These are phyloP conservation scores for Mycena maculata DNA, from an alignment of 768 basidiomycete genomes.

Conservation along the genomic window DNA sequence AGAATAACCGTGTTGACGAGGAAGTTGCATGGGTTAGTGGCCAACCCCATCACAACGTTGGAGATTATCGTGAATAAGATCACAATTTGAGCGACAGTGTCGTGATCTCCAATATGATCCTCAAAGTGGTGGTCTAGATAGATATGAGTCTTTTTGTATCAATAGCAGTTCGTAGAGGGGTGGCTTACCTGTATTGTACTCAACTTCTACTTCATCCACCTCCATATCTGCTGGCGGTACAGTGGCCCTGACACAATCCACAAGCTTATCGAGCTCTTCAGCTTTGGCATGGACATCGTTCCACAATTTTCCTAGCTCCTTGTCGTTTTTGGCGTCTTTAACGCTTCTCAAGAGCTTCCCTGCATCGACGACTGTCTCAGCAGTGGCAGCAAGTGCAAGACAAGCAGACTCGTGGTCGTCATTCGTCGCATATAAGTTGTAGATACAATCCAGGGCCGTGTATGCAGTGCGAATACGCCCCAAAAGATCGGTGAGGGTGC, in stretches of 20 bases:
- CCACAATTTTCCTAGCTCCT: constrained; percentile 6
- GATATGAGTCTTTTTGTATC: constrained; percentile 9
- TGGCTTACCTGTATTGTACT: constrained; percentile 22
- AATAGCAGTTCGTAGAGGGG: not conserved
- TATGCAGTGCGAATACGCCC: constrained; percentile 18
- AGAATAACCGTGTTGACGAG: constrained; percentile 27
- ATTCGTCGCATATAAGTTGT: constrained; percentile 2
- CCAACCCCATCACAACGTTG: constrained; percentile 26
- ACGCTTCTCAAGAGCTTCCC: constrained; percentile 23
- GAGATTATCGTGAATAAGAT: constrained; percentile 20
- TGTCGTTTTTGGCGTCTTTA: constrained; percentile 12
- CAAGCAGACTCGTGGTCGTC: constrained; percentile 18
- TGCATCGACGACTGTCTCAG: constrained; percentile 12
- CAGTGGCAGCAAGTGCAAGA: constrained; percentile 16
- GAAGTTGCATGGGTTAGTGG: constrained; percentile 29
- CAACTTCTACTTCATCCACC: not conserved
- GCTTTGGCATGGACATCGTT: constrained; percentile 18
- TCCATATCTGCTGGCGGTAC: constrained; percentile 7
- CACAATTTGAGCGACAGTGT: constrained; percentile 19
- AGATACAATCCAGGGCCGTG: not conserved
- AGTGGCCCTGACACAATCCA: constrained; percentile 20
- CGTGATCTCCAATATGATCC: constrained; percentile 16
- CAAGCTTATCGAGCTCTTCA: constrained; percentile 16
- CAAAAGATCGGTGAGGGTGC: constrained; percentile 11
- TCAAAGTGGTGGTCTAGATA: constrained; percentile 25